These are phyloP conservation scores for Streptanthus diversifolius DNA, from an alignment of 345 rosid genomes.

Conservation along the genomic window DNA sequence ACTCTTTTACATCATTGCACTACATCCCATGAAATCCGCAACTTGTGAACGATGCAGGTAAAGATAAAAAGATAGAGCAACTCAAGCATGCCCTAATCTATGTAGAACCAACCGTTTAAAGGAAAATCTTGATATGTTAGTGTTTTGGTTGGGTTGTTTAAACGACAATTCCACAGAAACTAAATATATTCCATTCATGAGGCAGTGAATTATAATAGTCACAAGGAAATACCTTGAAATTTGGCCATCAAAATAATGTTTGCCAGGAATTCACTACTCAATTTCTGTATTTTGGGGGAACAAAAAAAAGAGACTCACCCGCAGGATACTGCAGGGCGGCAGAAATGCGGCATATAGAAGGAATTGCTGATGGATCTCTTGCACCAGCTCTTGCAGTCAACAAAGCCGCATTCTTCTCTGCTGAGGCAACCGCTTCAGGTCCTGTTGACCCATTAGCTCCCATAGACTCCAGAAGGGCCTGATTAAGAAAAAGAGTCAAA, in stretches of 20 bases:
- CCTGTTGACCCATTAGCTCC: conserved; percentile 88
- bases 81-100: not conserved
- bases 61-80: not conserved
- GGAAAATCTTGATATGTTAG: not conserved
- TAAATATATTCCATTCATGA: not conserved
- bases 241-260: not conserved
- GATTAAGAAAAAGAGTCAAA: conserved; percentile 12
- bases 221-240: not conserved
- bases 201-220: not conserved
- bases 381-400: conserved; percentile 98
- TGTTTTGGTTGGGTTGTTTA: not conserved
- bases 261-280: not conserved
- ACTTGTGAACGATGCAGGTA: not conserved
- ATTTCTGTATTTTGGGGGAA: not conserved
- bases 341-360: conserved; percentile 91
- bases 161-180: not conserved
- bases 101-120: not conserved
- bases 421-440: conserved; percentile 79
- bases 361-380: conserved; percentile 97
- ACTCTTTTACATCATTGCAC: not conserved
- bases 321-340: conserved; percentile 96
- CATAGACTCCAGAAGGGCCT: conserved; percentile 88
- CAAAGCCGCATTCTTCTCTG: conserved; percentile 90
- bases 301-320: conserved; percentile 40
- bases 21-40: not conserved